Evolutionary conservation across 2,329 filamentous ascomycete species (phyloP), one percentile per base, ranked within the genome.

Genomic region (Thermothelomyces thermophilus): DNA sequence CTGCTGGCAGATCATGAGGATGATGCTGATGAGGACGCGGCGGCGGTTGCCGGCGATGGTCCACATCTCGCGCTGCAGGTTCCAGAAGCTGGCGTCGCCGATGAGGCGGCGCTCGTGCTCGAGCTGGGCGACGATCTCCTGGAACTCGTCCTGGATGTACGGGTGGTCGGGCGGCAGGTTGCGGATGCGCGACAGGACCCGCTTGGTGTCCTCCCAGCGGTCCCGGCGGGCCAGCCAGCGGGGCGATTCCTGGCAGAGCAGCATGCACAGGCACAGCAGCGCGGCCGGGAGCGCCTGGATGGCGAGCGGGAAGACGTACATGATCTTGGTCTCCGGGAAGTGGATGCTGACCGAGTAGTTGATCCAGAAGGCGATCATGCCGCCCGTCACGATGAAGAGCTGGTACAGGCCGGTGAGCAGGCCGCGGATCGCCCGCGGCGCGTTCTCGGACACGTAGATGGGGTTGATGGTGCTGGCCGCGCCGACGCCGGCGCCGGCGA

Each of bases 1-100:
- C 63, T 87, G 83, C 64, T 88, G 84, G 63, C 81, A 86, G 34
- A 86, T 69, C 83, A 83, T 72, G 45, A 79, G 65, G 2, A 68
- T 34, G 41, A 87, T 76, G 26, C 79, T 82, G 51, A 63, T 62
- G 19, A 63, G 51, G 2, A 53, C 59, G 31, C 62, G 59, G 41
- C 59, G 59, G 44, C 62, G 56, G 56, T 63, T 63, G 74, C 79
- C 31, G 74, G 67, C 13, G 65, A 82, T 74, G 5, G 71, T 66
- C 71, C 76, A 82, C 74, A 84, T 83, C 64, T 86, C 83, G 58
- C 73, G 79, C 59, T 80, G 73, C 14, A 84, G 68, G 48, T 81
- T 78, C 73, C 73, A 77, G 54, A 69, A 71, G 16, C 63, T 71
- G 13, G 75, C 73, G 47, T 76, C 73, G 10, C 75, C 76, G 7